Conservation (phyloP, 805 yeast species). For the Brettanomyces bruxellensis region DNA sequence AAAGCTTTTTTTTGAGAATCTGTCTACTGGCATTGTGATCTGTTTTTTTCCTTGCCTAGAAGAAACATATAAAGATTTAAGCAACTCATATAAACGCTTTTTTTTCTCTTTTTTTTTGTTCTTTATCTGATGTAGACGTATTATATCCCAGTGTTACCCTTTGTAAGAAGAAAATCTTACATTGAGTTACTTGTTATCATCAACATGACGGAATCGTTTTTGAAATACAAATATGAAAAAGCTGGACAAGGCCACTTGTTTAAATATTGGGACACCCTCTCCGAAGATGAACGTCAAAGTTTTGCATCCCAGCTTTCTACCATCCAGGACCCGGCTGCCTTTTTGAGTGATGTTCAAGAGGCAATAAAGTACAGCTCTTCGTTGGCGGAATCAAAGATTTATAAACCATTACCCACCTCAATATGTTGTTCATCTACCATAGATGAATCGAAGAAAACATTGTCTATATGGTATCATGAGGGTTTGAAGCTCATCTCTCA, state of each 20-base stretch:
- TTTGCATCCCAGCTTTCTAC: conserved; percentile 33
- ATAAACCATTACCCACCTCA: conserved; percentile 45
- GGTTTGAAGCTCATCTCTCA: conserved; percentile 65
- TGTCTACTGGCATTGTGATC: too few species aligned
- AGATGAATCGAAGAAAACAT: conserved; percentile 21
- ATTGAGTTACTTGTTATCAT: too few species aligned
- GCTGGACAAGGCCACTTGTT: conserved; percentile 51
- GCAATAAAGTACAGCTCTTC: conserved; percentile 34
- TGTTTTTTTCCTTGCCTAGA: too few species aligned
- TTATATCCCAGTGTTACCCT: too few species aligned
- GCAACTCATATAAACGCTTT: too few species aligned
- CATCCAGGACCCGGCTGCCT: conserved; percentile 32
- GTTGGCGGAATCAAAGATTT: conserved; percentile 14
- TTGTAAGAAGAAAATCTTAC: too few species aligned
- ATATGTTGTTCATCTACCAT: conserved; percentile 41
- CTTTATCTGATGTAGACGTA: background rate
- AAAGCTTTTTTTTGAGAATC: too few species aligned
- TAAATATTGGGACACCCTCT: conserved; percentile 34
- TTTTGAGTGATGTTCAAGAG: conserved; percentile 31
- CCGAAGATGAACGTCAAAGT: conserved; percentile 24
- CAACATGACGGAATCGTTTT: too few species aligned
- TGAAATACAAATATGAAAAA: conserved; percentile 19
- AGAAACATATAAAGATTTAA: too few species aligned
- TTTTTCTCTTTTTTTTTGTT: background rate
- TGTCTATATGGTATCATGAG: conserved; percentile 20